Conservation (phyloP, 225 moss, liverwort and hornwort genomes). For the Marchantia polymorpha region DNA sequence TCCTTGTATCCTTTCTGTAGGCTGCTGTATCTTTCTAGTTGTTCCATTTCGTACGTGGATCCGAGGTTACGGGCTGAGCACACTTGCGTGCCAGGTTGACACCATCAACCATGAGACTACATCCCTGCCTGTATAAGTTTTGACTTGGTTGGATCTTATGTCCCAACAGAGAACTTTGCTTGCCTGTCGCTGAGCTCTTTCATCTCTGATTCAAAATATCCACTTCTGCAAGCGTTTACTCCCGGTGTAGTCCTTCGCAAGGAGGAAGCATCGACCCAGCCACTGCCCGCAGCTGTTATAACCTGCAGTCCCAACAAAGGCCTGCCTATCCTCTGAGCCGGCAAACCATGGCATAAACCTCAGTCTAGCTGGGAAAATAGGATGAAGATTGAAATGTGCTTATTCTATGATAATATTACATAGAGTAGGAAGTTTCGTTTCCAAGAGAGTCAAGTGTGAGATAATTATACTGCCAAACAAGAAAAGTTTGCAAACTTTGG, state of each 20-base stretch:
- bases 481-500: neutral
- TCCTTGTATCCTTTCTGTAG: too few relatives aligned
- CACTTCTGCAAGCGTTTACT: constrained; percentile 2
- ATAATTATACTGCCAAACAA: neutral
- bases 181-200: constrained; percentile 27
- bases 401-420: neutral
- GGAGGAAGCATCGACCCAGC: too few relatives aligned
- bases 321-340: too few relatives aligned
- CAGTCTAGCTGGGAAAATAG: neutral
- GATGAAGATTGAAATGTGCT: neutral
- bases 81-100: too few relatives aligned
- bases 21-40: too few relatives aligned
- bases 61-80: too few relatives aligned
- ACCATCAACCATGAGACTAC: too few relatives aligned
- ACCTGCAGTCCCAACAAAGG: constrained; percentile 12
- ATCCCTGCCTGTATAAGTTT: too few relatives aligned
- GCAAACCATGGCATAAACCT: neutral
- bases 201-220: constrained; percentile 26
- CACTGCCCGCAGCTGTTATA: constrained; percentile 1
- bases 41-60: too few relatives aligned
- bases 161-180: too few relatives aligned
- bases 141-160: too few relatives aligned
- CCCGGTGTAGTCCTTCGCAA: neutral
- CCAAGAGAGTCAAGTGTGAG: neutral
- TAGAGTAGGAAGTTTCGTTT: too few relatives aligned